These are phyloP conservation scores for Amanita fuliginea DNA, from an alignment of 768 basidiomycete genomes.

Conservation along the genomic window DNA sequence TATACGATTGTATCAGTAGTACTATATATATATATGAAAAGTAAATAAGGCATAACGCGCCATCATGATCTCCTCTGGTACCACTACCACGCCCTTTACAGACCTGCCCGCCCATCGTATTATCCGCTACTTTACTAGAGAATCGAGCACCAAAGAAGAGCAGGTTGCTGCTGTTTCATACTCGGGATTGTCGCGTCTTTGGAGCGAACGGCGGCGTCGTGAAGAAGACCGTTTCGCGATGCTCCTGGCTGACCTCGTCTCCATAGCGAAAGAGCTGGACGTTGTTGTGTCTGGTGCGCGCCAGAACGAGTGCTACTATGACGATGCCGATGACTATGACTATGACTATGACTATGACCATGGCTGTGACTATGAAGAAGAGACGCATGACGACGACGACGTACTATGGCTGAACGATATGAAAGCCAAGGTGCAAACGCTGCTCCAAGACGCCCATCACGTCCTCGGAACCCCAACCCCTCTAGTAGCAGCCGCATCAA, in stretches of 20 bases:
- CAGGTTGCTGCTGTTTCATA: background rate
- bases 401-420: conserved; percentile 4
- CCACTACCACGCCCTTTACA: conserved; percentile 5
- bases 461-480: background rate
- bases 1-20: background rate
- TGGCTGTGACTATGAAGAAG: background rate
- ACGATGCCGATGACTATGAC: no score
- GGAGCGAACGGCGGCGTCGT: conserved; percentile 1
- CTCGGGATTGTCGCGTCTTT: conserved; percentile 1
- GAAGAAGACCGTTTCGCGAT: background rate
- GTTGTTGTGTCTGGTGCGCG: background rate
- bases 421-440: conserved; percentile 3
- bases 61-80: conserved; percentile 4
- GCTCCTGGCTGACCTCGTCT: conserved; percentile 2
- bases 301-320: no score
- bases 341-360: no score
- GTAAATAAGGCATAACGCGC: no score
- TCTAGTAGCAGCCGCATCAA: background rate
- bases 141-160: background rate
- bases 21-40: no score
- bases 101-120: conserved; percentile 3
- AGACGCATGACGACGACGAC: background rate
- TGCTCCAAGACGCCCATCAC: conserved; percentile 1
- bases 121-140: conserved; percentile 2
- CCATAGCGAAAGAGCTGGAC: conserved; percentile 3